Evolutionary conservation across 306 rosid species (phyloP).

Genomic region (Oemleria cerasiformis): DNA sequence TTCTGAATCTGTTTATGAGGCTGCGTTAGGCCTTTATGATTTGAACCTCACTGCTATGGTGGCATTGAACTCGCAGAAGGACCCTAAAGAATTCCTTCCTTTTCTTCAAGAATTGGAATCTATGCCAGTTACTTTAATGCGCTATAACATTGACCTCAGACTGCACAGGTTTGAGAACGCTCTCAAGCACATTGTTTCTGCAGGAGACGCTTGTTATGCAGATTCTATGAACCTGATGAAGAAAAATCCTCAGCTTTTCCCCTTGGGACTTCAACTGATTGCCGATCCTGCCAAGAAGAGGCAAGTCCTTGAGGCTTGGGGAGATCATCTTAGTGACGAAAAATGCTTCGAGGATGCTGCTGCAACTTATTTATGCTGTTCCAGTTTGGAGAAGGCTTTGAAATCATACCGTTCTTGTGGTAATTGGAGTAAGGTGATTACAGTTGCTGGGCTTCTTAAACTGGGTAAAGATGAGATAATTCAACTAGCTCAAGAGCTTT

Average conservation of each 20-base stretch:
- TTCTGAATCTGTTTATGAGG: constrained; percentile 79
- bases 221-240: constrained; percentile 79
- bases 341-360: constrained; percentile 88
- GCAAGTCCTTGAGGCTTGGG: constrained; percentile 92
- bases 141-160: constrained; percentile 85
- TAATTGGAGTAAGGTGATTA: constrained; percentile 86
- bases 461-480: constrained; percentile 65
- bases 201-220: constrained; percentile 77
- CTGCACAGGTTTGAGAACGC: constrained; percentile 85
- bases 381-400: constrained; percentile 74
- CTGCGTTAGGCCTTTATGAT: constrained; percentile 97
- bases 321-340: constrained; percentile 71
- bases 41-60: constrained; percentile 92
- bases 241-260: constrained; percentile 75
- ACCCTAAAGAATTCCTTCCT: constrained; percentile 96
- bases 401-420: constrained; percentile 74
- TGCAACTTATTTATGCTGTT: constrained; percentile 71
- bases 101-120: constrained; percentile 78
- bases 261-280: constrained; percentile 80
- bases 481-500: constrained; percentile 72
- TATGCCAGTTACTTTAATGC: constrained; percentile 66
- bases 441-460: constrained; percentile 76
- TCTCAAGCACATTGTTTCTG: constrained; percentile 78
- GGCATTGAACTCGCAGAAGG: constrained; percentile 92
- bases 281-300: constrained; percentile 60